Evolutionary conservation across 129 eudicot species (phyloP).

Genomic region (Tagetes erecta): DNA sequence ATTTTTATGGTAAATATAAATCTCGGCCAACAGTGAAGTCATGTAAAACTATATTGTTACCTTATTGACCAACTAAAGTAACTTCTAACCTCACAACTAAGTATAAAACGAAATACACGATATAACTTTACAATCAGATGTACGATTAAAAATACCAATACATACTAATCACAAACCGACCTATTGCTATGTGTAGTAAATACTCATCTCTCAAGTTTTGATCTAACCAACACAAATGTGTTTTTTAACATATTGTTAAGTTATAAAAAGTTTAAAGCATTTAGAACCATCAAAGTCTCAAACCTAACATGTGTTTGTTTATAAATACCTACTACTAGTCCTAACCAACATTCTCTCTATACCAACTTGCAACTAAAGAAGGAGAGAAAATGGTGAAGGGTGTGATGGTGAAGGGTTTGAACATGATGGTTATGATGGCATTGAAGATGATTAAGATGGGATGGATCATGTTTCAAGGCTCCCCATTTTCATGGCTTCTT

Average conservation of each 20-base stretch:
- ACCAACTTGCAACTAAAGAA: too few relatives aligned
- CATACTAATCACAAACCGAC: background rate
- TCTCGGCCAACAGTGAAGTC: background rate
- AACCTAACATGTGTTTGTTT: background rate
- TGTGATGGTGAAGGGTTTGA: slow-evolving; percentile 26
- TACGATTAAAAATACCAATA: too few relatives aligned
- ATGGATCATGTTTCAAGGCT: slow-evolving; percentile 26
- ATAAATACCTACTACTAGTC: background rate
- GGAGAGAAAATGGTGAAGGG: slow-evolving; percentile 18
- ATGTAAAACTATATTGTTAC: background rate
- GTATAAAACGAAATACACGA: too few relatives aligned
- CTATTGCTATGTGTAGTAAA: background rate
- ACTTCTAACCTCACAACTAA: background rate
- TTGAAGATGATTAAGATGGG: slow-evolving; percentile 27
- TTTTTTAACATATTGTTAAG: background rate
- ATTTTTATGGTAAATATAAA: background rate
- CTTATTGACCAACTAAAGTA: background rate
- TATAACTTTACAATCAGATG: too few relatives aligned
- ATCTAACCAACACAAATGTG: background rate
- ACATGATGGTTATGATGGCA: slow-evolving; percentile 32
- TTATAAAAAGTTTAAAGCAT: background rate
- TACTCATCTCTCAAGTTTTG: background rate
- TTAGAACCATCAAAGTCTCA: background rate
- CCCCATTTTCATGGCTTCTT: slow-evolving; percentile 40
- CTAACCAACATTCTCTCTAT: background rate